Evolutionary conservation across 2,329 filamentous ascomycete species (phyloP).

Genomic region (Diaporthe caulivora): DNA sequence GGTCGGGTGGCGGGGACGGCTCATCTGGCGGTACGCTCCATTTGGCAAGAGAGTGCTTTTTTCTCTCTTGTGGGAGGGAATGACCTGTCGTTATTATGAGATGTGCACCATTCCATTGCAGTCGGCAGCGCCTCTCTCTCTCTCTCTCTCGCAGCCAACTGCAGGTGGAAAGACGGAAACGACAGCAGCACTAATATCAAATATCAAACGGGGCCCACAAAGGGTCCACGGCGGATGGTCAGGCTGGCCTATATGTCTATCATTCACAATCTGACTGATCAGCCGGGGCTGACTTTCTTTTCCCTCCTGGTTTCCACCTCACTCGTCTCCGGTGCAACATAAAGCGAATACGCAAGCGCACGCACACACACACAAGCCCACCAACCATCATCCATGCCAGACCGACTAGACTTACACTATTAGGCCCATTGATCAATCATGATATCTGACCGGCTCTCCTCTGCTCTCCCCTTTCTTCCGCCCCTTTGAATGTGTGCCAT

Average conservation of each 20-base stretch:
- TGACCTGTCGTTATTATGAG: slow-evolving; percentile 14
- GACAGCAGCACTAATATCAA: neutral
- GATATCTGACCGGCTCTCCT: neutral
- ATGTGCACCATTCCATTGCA: slow-evolving; percentile 5
- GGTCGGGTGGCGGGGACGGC: neutral
- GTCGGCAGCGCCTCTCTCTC: slow-evolving; percentile 1
- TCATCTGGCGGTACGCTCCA: neutral
- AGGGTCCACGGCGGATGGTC: slow-evolving; percentile 3
- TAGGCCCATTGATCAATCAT: slow-evolving; percentile 1
- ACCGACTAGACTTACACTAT: neutral
- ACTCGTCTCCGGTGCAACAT: neutral
- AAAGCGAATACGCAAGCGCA: neutral
- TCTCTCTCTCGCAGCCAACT: slow-evolving; percentile 15
- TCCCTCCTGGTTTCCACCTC: slow-evolving; percentile 12
- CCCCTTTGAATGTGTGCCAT: slow-evolving; percentile 1
- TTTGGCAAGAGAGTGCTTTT: neutral
- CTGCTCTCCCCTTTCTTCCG: neutral
- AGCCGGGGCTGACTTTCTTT: neutral
- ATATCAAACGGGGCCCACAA: neutral
- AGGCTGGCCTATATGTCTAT: slow-evolving; percentile 12
- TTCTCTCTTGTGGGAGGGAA: neutral
- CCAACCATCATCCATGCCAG: neutral
- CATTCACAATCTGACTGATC: slow-evolving; percentile 29
- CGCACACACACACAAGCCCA: neutral
- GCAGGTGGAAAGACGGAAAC: neutral